Base-by-base conservation (phyloP, 805 yeast genomes). In the Deakozyma indianensis region DNA sequence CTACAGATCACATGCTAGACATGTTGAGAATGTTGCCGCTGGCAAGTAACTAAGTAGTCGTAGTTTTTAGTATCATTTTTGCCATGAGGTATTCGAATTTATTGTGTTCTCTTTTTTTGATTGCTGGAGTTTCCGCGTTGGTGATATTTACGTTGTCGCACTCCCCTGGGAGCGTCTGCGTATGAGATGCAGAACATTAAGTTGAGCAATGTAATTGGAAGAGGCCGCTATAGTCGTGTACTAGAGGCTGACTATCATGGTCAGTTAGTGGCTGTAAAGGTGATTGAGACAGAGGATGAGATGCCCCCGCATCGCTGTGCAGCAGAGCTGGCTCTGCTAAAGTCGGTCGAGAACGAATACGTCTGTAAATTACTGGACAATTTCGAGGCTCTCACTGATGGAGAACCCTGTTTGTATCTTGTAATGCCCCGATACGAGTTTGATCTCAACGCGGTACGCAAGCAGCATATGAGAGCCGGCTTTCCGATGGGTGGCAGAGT, bases 271-370 rank as follows among this genome's bases (percentile, higher is more conserved):
- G 80, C 77, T 0, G 49, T 77, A 40, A 77, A 77, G 53, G 56
- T 68, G 18, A 65, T 71, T 1, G 68, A 69, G 16, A 70, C 71
- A 3, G 77, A 70, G 41, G 74, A 69, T 35, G 75, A 73, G 45
- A 57, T 60, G 18, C 71, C 76, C 2, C 83, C 83, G 1, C 83
- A 77, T 51, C 63, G 63, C 48, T 65, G 73, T n/a, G 46, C 62
- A 21, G 65, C 63, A 41, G 83, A 77, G 53, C 50, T 72, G 28
- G 58, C 56, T 22, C 53, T 74, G 2, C 54, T 77, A 35, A 45
- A 49, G 28, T 29, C 60, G 35, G 46, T 53, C 22, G 45, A 48
- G 22, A 45, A 44, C 28, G 45, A 43, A 4, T 42, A 49, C 24
- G 46, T 57, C 11, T 45, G 66, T 1, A 23, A 41, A 3, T 32